A percentile compares a stretch with the other conserved stretches of the same genome.
Conservation (phyloP, 2,329 filamentous ascomycete genomes). For the Scopulariopsis brevicaulis region DNA sequence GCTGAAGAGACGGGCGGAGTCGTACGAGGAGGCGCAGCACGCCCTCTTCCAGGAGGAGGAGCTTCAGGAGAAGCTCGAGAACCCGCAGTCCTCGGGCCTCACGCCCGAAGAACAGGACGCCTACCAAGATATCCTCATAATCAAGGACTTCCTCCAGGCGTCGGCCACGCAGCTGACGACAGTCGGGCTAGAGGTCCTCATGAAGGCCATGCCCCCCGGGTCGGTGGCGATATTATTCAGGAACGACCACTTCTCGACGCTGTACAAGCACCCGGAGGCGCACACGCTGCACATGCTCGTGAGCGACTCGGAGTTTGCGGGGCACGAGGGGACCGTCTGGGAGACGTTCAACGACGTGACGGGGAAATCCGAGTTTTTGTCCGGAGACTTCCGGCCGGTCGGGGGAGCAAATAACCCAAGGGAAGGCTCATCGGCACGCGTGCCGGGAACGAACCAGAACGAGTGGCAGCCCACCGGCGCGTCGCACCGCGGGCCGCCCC, state of each 20-base stretch:
- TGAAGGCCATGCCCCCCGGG: slow-evolving; percentile 59
- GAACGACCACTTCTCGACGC: slow-evolving; percentile 92
- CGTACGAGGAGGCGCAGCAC: slow-evolving; percentile 87
- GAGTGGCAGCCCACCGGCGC: slow-evolving; percentile 32
- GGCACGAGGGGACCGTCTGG: slow-evolving; percentile 89
- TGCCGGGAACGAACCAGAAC: slow-evolving; percentile 10
- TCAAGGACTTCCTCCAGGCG: slow-evolving; percentile 69
- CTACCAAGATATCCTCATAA: slow-evolving; percentile 72
- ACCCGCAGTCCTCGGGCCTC: slow-evolving; percentile 32
- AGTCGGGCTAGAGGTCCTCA: slow-evolving; percentile 67
- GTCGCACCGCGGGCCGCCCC: neutral
- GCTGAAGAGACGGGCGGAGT: slow-evolving; percentile 62
- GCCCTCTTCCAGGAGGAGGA: slow-evolving; percentile 83
- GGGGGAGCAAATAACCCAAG: slow-evolving; percentile 22
- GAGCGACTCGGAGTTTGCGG: slow-evolving; percentile 83
- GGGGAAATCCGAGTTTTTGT: slow-evolving; percentile 76
- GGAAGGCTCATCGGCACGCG: neutral
- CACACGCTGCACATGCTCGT: slow-evolving; percentile 71
- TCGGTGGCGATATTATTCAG: slow-evolving; percentile 85
- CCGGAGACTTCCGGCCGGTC: slow-evolving; percentile 83
- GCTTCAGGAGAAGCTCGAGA: slow-evolving; percentile 63
- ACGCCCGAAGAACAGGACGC: slow-evolving; percentile 63
- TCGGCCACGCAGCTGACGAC: slow-evolving; percentile 82
- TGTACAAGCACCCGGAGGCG: slow-evolving; percentile 78
- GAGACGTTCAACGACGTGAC: slow-evolving; percentile 85